Evolutionary conservation across 768 basidiomycete species (phyloP).

Genomic region (Infundibulicybe gibba): DNA sequence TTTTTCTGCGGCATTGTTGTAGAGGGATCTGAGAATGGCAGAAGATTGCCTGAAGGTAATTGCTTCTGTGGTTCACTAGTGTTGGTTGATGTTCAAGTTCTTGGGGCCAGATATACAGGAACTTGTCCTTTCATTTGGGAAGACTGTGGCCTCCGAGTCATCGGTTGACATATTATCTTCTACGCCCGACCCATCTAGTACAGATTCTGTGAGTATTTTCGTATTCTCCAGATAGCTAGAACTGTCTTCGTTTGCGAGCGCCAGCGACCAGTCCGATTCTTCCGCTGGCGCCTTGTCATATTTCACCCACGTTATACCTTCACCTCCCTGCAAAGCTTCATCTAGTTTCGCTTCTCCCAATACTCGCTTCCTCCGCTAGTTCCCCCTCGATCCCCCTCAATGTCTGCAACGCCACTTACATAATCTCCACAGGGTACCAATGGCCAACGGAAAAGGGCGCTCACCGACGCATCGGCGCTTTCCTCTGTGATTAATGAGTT

Average conservation of each 20-base stretch:
- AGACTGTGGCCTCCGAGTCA: slow-evolving; percentile 50
- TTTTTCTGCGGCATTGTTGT: slow-evolving; percentile 91
- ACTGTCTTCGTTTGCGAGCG: no score
- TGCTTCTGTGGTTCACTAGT: slow-evolving; percentile 10
- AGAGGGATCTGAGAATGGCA: slow-evolving; percentile 74
- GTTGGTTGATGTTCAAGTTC: slow-evolving; percentile 7
- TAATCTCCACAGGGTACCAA: slow-evolving; percentile 28
- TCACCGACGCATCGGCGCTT: slow-evolving; percentile 63
- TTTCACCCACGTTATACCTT: no score
- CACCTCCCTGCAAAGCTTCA: no score
- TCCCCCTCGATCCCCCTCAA: slow-evolving; percentile 6
- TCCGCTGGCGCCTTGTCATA: no score
- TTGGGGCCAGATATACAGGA: slow-evolving; percentile 65
- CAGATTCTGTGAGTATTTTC: slow-evolving; percentile 38
- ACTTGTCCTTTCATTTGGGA: slow-evolving; percentile 73
- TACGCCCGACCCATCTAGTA: slow-evolving; percentile 30
- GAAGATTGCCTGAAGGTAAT: slow-evolving; percentile 63
- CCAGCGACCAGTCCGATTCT: no score
- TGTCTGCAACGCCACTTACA: background rate
- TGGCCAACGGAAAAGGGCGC: slow-evolving; percentile 52
- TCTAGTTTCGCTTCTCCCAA: no score
- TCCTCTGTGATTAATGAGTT: slow-evolving; percentile 81
- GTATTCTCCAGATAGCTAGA: background rate
- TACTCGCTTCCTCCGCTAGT: background rate
- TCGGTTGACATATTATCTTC: slow-evolving; percentile 46